Base-by-base conservation (phyloP, 164 flowering plant species). In the Chloranthus sessilifolius region DNA sequence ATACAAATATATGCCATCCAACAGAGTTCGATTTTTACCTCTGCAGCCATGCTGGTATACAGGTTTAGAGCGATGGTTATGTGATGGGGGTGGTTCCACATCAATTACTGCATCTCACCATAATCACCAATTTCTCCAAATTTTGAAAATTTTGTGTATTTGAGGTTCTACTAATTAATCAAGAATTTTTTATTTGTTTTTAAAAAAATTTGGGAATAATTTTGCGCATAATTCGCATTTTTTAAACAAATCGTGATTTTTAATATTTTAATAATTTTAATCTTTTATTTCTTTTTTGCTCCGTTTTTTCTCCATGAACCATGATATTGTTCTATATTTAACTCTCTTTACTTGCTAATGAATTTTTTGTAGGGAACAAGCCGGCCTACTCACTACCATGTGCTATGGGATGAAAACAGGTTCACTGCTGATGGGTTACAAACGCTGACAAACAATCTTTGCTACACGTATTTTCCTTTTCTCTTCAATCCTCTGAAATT, bases 31-130 rank as follows among this genome's bases (percentile, higher is more conserved):
- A 90, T 46, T 90, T 90, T 52, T 90, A 81, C 55, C 94, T 90
- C 39, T 90, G 97, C 53, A 90, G 97, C 66, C 97, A 90, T 64
- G 97, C 97, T 36, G 94, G 95, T 14, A 84, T 90, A 64, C 94
- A 87, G 94, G 97, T 83, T n/a, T n/a, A n/a, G 35, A 34, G 9
- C 30, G 35, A 3, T n/a, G 10, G 2, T 6, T 27, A 0, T n/a
- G 15, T 1, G 5, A 29, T 46, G 12, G 34, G 4, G 15, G 35
- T 19, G 39, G 12, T 17, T 30, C n/a, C n/a, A n/a, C n/a, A n/a
- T n/a, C n/a, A n/a, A n/a, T n/a, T n/a, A n/a, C n/a, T n/a, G n/a
- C n/a, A n/a, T n/a, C n/a, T n/a, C n/a, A n/a, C n/a, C n/a, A n/a
- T n/a, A n/a, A n/a, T n/a, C n/a, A n/a, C n/a, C n/a, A n/a, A n/a